A percentile compares a stretch with the other conserved stretches of the same genome.
Conservation (phyloP, 257 asterid species). For the Leonotis leonurus region DNA sequence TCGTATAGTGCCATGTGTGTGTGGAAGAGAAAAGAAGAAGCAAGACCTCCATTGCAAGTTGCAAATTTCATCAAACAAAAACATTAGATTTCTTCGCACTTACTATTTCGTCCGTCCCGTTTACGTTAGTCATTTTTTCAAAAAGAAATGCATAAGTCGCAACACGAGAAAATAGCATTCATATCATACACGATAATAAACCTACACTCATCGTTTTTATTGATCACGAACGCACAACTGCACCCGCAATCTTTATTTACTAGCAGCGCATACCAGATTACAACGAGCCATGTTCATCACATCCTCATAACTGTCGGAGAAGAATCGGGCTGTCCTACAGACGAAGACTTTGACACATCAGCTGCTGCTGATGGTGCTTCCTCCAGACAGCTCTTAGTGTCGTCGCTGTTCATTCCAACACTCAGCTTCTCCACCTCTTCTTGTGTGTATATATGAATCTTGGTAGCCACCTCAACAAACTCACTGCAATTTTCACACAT, state of each 20-base stretch:
- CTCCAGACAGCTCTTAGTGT: constrained; percentile 89
- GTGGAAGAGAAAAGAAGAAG: no score
- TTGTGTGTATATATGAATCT: constrained; percentile 83
- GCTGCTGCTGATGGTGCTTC: constrained; percentile 56
- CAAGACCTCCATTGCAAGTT: no score
- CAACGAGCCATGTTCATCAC: constrained; percentile 9
- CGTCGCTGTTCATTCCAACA: constrained; percentile 71
- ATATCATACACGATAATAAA: not conserved
- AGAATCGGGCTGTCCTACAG: constrained; percentile 66
- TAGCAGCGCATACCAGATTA: not conserved
- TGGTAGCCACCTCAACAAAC: constrained; percentile 67
- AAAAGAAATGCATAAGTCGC: no score
- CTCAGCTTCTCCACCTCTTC: constrained; percentile 89
- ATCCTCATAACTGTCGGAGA: constrained; percentile 40
- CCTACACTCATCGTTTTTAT: not conserved
- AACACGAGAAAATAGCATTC: not conserved
- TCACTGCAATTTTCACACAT: constrained; percentile 39
- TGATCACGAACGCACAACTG: not conserved
- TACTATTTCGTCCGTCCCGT: no score
- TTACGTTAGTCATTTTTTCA: no score
- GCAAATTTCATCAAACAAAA: no score
- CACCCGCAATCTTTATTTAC: constrained; percentile 9
- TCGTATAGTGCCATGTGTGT: no score
- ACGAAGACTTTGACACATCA: constrained; percentile 69
- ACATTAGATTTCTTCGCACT: no score